Base-by-base conservation (phyloP, 495 filamentous ascomycete genomes). In the Bacidia rubella region DNA sequence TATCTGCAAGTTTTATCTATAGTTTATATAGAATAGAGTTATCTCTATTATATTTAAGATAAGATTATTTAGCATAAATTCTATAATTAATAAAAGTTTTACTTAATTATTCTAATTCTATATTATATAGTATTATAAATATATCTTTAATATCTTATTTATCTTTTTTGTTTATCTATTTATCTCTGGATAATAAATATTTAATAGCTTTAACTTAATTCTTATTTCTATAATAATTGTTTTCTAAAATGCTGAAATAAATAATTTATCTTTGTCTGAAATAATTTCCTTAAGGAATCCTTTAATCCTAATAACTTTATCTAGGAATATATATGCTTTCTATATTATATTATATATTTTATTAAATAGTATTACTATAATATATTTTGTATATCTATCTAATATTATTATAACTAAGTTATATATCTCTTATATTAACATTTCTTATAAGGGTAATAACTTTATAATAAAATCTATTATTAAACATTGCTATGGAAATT, bases 151-250 rank as follows among this genome's bases (percentile, higher is more conserved):
- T 22, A 12, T 21, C 46, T 53, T 47, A 1, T 47, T 27, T 53
- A 47, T 23, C 46, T 12, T 47, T 53, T 45, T 46, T 25, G 46
- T 53, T 20, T 53, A 53, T 2, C 17, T 47, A 47, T 53, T 27
- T 47, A 53, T 53, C 29, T 53, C 2, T 38, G 21, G 22, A 47
- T 53, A 53, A 46, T 46, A 46, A 1, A 29, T 20, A 21, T n/a
- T 53, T 24, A 21, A 53, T 0, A 53, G 11, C 11, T 46, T 27
- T 29, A 3, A 1, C 20, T 53, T 53, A 1, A 47, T 53, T 20
- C 17, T 26, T 47, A 47, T 10, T 46, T 46, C 11, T 26, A 19
- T 11, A 27, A 47, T 46, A 45, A 53, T 46, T 22, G 20, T 23
- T 32, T 53, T 45, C 12, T 46, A 53, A 47, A 48, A 45, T 42